These are phyloP conservation scores for Symmetrospora coprosmae DNA, from an alignment of 768 basidiomycete genomes.

Conservation along the genomic window DNA sequence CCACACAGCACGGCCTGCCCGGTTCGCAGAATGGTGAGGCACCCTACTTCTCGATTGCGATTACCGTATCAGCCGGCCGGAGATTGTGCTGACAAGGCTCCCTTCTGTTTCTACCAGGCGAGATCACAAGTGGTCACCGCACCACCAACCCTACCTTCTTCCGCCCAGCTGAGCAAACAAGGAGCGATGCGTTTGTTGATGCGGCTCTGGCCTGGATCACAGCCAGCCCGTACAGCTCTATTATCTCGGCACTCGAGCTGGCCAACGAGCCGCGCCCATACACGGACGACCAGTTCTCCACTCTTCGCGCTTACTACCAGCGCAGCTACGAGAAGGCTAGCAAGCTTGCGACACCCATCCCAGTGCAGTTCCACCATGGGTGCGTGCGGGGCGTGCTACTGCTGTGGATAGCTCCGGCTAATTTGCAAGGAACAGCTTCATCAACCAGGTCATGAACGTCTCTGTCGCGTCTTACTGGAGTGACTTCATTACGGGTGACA, in stretches of 20 bases:
- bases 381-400: not conserved
- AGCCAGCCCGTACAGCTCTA: slow-evolving; percentile 31
- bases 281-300: not conserved
- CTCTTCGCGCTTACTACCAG: slow-evolving; percentile 10
- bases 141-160: slow-evolving; percentile 21
- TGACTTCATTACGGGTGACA: slow-evolving; percentile 7
- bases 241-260: slow-evolving; percentile 29
- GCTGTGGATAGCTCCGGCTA: not conserved
- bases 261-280: slow-evolving; percentile 27
- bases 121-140: slow-evolving; percentile 11
- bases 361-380: slow-evolving; percentile 12
- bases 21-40: slow-evolving; percentile 34
- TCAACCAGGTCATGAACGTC: slow-evolving; percentile 7
- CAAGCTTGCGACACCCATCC: not conserved
- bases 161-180: slow-evolving; percentile 23
- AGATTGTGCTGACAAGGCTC: too few relatives aligned
- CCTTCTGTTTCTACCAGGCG: too few relatives aligned
- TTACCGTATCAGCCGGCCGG: too few relatives aligned
- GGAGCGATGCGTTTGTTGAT: slow-evolving; percentile 25
- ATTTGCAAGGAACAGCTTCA: not conserved
- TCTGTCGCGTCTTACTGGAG: slow-evolving; percentile 3
- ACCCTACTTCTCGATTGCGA: too few relatives aligned
- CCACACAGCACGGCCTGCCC: slow-evolving; percentile 34
- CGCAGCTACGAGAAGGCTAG: slow-evolving; percentile 3
- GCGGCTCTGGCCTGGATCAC: slow-evolving; percentile 29